phyloP scores from a whole-genome alignment of 169 alveolate genomes.

The Babesia sp. region DNA sequence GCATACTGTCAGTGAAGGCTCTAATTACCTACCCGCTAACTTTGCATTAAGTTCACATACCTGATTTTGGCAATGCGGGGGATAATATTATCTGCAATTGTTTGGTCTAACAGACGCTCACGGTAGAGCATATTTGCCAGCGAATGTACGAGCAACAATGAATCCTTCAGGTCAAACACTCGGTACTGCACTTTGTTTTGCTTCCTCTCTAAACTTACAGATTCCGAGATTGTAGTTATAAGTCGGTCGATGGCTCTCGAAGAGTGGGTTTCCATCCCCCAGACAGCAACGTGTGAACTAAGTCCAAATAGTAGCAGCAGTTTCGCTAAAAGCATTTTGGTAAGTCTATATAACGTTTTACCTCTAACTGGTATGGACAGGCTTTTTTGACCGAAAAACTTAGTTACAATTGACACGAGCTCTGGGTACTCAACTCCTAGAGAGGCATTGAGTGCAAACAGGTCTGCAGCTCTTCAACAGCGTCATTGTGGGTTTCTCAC shows the following conservation, averaged over 20 bases:
- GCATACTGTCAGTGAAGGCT: neutral
- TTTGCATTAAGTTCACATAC: neutral
- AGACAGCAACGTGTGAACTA: neutral
- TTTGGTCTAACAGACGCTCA: slow-evolving; percentile 7
- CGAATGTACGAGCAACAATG: slow-evolving; percentile 6
- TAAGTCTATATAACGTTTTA: neutral
- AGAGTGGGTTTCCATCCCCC: neutral
- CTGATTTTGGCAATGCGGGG: slow-evolving; percentile 25
- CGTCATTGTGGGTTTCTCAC: neutral
- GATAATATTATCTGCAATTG: slow-evolving; percentile 2
- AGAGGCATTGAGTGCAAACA: slow-evolving; percentile 1
- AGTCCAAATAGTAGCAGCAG: slow-evolving; percentile 7
- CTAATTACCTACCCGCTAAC: no score
- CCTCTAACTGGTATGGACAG: neutral
- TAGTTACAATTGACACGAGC: neutral
- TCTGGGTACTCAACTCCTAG: slow-evolving; percentile 13
- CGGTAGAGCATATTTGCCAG: slow-evolving; percentile 14
- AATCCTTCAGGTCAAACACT: slow-evolving; percentile 15
- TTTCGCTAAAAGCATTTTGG: neutral
- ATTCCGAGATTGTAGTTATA: neutral
- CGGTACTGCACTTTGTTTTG: neutral
- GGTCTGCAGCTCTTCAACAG: neutral
- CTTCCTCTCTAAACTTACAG: neutral
- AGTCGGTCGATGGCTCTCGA: neutral
- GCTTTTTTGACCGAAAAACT: neutral